Evolutionary conservation across 495 filamentous ascomycete species (phyloP), one percentile per base, ranked within the genome.

Genomic region (Aspergillus cavernicola): DNA sequence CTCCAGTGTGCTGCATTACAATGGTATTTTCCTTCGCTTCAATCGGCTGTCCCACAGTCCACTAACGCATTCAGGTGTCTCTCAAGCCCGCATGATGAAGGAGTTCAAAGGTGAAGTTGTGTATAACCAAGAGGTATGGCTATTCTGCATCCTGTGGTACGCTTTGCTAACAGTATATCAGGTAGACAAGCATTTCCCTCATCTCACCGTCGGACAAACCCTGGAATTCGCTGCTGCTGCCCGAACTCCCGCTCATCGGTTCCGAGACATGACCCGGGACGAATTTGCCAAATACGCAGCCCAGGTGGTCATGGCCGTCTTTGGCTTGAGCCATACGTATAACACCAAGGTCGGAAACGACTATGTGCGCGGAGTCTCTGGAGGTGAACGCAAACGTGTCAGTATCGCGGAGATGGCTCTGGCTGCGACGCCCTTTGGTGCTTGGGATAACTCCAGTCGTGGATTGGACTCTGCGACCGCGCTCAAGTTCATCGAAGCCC

Each of bases 311-410:
- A 35, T 49, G 26, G 44, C 35, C 2, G 19, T 43, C 16, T 37
- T 55, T 9, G 52, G 43, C 2, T 24, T 55, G 8, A 35, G 33
- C 35, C 52, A 55, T n/a, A 43, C 43, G 1, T 35, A 49, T 16
- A 49, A 42, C 36, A 55, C 51, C n/a, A 46, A 40, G 15, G 41
- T 53, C 15, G 51, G 51, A 12, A 33, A 37, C 32, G 51, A 48
- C 10, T 32, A 16, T 15, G 28, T 55, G 13, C 43, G 52, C 15
- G 52, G 44, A 13, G 43, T 55, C 6, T 49, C 44, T 6, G 36
- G 28, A 4, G 43, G 52, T 8, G 52, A 55, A 18, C 52, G 44
- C 6, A 55, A 55, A 37, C 52, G 52, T 1, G 44, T 49, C 20
- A 38, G 13, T 15, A 40, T 55, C 20, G 43, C 44, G n/a, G 52